Conservation (phyloP, 345 rosid genomes). For the Arabis alpina region DNA sequence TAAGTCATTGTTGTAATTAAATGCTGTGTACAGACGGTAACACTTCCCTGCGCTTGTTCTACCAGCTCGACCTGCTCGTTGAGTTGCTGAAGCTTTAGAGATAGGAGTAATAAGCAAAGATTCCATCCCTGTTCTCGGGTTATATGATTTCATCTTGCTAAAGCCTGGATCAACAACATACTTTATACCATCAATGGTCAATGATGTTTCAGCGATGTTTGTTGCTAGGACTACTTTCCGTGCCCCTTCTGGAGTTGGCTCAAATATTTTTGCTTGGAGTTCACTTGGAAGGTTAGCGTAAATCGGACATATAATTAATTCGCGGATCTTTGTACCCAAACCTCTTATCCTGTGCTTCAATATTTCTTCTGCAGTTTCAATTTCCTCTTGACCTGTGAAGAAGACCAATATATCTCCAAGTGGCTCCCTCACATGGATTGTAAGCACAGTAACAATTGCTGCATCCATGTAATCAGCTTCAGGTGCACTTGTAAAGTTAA, state of each 20-base stretch:
- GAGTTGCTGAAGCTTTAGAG: constrained; percentile 95
- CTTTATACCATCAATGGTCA: constrained; percentile 91
- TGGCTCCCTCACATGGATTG: constrained; percentile 79
- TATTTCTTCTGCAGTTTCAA: constrained; percentile 92
- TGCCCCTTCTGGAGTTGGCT: constrained; percentile 96
- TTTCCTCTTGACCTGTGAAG: constrained; percentile 96
- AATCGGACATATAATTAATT: constrained; percentile 93
- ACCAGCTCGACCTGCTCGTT: constrained; percentile 97
- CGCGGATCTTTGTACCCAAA: constrained; percentile 91
- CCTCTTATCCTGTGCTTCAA: constrained; percentile 90
- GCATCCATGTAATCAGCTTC: constrained; percentile 99
- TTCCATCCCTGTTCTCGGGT: constrained; percentile 99
- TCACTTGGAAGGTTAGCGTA: constrained; percentile 98
- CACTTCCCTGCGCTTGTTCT: constrained; percentile 97
- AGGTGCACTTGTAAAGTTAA: constrained; percentile 91
- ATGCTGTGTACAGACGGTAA: constrained; percentile 82
- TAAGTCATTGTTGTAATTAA: constrained; percentile 79
- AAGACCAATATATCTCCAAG: constrained; percentile 92
- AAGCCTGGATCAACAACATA: constrained; percentile 97
- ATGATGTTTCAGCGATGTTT: constrained; percentile 96
- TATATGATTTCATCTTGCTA: constrained; percentile 93
- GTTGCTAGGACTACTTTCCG: constrained; percentile 96
- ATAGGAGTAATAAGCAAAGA: constrained; percentile 85
- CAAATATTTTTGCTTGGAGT: constrained; percentile 96
- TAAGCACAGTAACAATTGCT: constrained; percentile 87